Base-by-base conservation (phyloP, 257 asterid genomes). In the Lavandula angustifolia region DNA sequence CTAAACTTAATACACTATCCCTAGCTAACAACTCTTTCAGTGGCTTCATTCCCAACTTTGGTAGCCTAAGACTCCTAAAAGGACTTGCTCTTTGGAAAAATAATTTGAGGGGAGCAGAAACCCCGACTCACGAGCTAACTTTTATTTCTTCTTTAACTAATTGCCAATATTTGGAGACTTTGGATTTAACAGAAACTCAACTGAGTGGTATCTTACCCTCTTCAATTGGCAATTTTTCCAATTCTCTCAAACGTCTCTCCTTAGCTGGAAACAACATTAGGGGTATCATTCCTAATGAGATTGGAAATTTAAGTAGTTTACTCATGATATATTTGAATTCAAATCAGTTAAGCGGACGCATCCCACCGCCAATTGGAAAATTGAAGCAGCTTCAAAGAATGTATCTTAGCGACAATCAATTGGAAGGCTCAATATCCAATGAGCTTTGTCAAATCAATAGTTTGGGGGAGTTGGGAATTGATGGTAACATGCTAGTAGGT, bases 311-410 rank as follows among this genome's bases (percentile, higher is more conserved):
- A 14, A 56, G 33, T 2, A 56, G 62, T 9, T 56, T 22, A 22
- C 27, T 22, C 27, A 22, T 22, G 1, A 22, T 22, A 22, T 22
- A 0, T 22, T 22, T 22, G n/a, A n/a, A n/a, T 22, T 22, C 27
- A 22, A 22, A 22, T 22, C 1, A 22, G 27, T 2, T 22, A 22
- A 0, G 1, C 4, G 62, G 47, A 13, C 2, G 1, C 62, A 56
- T 56, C 8, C 62, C 62, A 56, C 32, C 62, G 14, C n/a, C 46
- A 7, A 16, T 56, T 34, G 62, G 62, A 32, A 56, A 14, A 3
- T 0, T 56, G 62, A 34, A 56, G 8, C 1, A 35, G 7, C 31
- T 56, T 3, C 62, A 56, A 14, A n/a, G 0, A 7, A 3, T 56
- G 0, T 0, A 13, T 35, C 62, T 56, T 8, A 0, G 7, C 16